Conservation (phyloP, 2,329 filamentous ascomycete genomes). For the Fusarium decemcellulare region DNA sequence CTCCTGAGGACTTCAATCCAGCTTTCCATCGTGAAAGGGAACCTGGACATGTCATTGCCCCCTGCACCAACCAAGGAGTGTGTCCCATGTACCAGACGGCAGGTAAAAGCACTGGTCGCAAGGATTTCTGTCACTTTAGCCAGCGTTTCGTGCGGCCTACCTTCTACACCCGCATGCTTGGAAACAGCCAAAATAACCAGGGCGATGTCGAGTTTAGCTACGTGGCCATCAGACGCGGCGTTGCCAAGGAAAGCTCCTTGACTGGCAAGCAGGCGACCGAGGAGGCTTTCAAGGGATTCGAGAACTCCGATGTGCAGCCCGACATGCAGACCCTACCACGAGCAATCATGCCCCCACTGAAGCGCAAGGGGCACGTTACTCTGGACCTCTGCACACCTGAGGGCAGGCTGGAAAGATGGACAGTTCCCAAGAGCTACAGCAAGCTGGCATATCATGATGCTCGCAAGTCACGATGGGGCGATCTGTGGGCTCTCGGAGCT, state of each 20-base stretch:
- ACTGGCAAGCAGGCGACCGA: slow-evolving; percentile 72
- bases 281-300: slow-evolving; percentile 81
- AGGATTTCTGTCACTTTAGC: slow-evolving; percentile 91
- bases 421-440: slow-evolving; percentile 85
- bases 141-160: slow-evolving; percentile 89
- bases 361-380: slow-evolving; percentile 89
- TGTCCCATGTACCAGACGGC: slow-evolving; percentile 90
- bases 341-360: slow-evolving; percentile 83
- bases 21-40: slow-evolving; percentile 63
- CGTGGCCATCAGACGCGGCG: slow-evolving; percentile 85
- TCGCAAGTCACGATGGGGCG: slow-evolving; percentile 91
- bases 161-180: slow-evolving; percentile 84
- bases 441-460: slow-evolving; percentile 91
- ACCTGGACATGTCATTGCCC: slow-evolving; percentile 75
- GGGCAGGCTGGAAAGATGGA: slow-evolving; percentile 93
- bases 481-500: slow-evolving; percentile 94
- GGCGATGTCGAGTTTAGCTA: slow-evolving; percentile 95
- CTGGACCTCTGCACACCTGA: slow-evolving; percentile 92
- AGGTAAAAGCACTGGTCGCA: slow-evolving; percentile 80
- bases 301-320: slow-evolving; percentile 60
- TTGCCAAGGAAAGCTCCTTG: slow-evolving; percentile 51
- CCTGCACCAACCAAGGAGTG: slow-evolving; percentile 88
- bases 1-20: slow-evolving; percentile 57
- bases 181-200: slow-evolving; percentile 80
- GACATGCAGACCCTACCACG: slow-evolving; percentile 82